These are phyloP conservation scores for Stentor roeselii DNA, from an alignment of 73 alveolate species.

Conservation along the genomic window DNA sequence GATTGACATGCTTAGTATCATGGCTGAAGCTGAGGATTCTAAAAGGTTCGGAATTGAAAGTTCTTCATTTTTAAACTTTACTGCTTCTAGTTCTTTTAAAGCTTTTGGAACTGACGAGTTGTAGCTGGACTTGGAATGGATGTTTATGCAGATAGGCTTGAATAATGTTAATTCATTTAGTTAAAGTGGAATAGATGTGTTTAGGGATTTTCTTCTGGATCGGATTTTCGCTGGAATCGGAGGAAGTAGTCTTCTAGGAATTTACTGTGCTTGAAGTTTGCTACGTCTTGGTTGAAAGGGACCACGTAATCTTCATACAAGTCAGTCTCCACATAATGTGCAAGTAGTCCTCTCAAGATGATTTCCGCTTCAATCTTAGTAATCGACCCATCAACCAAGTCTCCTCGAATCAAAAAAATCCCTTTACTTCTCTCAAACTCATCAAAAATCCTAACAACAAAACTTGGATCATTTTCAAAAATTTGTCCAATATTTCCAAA, in stretches of 20 bases:
- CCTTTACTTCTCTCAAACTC: too few relatives aligned
- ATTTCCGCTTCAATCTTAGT: not conserved
- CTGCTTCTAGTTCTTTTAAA: not conserved
- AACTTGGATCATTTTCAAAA: not conserved
- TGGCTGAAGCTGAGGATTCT: conserved; percentile 20
- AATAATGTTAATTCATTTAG: too few relatives aligned
- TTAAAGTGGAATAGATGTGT: too few relatives aligned
- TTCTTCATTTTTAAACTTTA: not conserved
- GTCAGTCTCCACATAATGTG: not conserved
- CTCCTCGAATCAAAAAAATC: not conserved
- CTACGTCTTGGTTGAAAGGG: not conserved
- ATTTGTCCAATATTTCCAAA: not conserved
- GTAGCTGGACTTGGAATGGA: too few relatives aligned
- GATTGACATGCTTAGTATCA: not conserved
- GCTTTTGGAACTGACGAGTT: too few relatives aligned
- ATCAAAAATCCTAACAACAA: not conserved
- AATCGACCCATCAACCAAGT: not conserved
- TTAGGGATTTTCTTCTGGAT: too few relatives aligned
- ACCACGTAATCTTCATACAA: not conserved
- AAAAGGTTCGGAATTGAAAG: not conserved
- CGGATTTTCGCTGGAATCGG: not conserved
- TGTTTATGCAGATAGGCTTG: too few relatives aligned
- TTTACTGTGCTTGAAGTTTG: not conserved
- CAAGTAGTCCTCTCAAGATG: not conserved
- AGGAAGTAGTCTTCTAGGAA: not conserved